Evolutionary conservation across 257 asterid genomes (phyloP), one percentile per base, ranked within the genome.

Genomic region (Haberlea rhodopensis): DNA sequence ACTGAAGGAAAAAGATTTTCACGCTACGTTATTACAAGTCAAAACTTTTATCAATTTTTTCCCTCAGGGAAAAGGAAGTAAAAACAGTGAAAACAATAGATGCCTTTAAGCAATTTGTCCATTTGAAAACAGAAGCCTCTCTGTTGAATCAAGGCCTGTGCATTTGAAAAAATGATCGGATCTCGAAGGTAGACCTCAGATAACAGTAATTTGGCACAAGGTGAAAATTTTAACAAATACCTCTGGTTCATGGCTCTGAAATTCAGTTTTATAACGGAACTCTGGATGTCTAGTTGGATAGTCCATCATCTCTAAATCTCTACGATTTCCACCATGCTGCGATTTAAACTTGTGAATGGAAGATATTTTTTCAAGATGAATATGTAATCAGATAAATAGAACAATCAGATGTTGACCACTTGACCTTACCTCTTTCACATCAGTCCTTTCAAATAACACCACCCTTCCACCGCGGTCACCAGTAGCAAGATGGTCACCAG

Each of bases 241-340:
- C 96, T 88, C 96, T 43, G 96, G 96, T 79, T 86, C 96, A 70
- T 88, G 96, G 81, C 96, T 88, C 84, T 88, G 96, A 75, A 88
- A 88, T 63, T 88, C 96, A 15, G 96, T 88, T 75, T 86, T 88
- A 79, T 88, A 88, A 48, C 92, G 92, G 49, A 88, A 88, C 76
- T 88, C 96, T 6, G 95, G 96, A 71, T 88, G 96, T 53, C 88
- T 70, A 66, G 51, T 77, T 54, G 88, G 75, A 71, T 68, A 71
- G 65, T 84, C 96, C 80, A 69, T 82, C 76, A 81, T 79, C 85
- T 88, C 96, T 69, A 88, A 71, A 68, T 88, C 96, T 76, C 84
- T 66, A 52, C 85, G 85, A 72, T 46, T 76, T 57, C 87, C 87
- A 69, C 79, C 90, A 73, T 71, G 77, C 96, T 86, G 78, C 69